These are phyloP conservation scores for Dothiorella sarmentorum DNA, from an alignment of 2,329 filamentous ascomycete genomes.

Conservation along the genomic window DNA sequence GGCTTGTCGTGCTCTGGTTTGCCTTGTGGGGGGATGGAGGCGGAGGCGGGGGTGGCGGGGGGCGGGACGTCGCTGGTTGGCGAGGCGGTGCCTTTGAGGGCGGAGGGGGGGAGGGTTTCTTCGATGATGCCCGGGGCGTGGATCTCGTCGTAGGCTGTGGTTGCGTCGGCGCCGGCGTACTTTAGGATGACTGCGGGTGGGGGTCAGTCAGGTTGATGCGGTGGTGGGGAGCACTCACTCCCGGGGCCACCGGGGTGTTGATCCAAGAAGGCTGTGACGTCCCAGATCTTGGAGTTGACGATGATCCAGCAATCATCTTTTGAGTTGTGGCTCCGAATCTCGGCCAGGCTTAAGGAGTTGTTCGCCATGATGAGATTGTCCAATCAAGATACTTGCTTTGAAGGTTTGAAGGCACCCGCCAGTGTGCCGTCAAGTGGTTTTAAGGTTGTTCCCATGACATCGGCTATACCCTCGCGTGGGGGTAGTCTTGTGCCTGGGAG, in stretches of 20 bases:
- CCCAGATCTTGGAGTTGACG: slow-evolving; percentile 63
- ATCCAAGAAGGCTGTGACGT: slow-evolving; percentile 61
- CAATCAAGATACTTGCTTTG: too few species aligned
- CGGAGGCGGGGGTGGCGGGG: slow-evolving; percentile 23
- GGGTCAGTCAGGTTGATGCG: neutral
- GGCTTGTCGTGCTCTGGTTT: slow-evolving; percentile 31
- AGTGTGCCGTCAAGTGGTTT: neutral
- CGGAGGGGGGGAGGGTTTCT: slow-evolving; percentile 41
- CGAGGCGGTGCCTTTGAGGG: slow-evolving; percentile 51
- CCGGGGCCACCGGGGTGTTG: slow-evolving; percentile 59
- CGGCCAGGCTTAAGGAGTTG: slow-evolving; percentile 22
- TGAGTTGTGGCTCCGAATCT: slow-evolving; percentile 33
- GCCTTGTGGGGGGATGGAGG: slow-evolving; percentile 34
- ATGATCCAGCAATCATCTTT: slow-evolving; percentile 59
- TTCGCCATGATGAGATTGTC: neutral
- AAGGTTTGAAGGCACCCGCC: too few species aligned
- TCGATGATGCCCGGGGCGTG: slow-evolving; percentile 48
- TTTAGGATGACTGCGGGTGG: slow-evolving; percentile 20
- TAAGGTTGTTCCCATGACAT: neutral
- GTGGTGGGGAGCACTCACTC: neutral
- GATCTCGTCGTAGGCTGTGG: slow-evolving; percentile 53
- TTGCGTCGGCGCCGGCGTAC: slow-evolving; percentile 36
- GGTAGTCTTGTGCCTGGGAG: neutral
- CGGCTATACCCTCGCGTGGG: neutral
- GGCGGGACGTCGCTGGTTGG: slow-evolving; percentile 45